Conservation (phyloP, 2,329 filamentous ascomycete species). For the Penicillium freii region DNA sequence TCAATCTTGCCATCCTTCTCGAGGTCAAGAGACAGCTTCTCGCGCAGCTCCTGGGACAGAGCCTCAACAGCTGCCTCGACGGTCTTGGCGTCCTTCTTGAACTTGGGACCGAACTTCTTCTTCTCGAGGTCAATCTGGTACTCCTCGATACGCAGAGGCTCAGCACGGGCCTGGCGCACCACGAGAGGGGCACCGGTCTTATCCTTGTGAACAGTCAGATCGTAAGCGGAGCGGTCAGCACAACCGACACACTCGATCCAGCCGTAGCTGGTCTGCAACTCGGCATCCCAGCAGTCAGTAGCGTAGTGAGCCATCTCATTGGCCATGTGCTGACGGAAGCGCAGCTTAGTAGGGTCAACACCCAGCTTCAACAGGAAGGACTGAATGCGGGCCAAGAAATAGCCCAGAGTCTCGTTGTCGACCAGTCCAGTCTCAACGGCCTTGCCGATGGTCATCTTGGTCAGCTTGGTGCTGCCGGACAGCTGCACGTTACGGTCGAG, state of each 20-base stretch:
- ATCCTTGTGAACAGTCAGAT: constrained; percentile 87
- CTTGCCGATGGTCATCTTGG: constrained; percentile 75
- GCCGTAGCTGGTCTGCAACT: constrained; percentile 84
- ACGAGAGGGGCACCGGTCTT: constrained; percentile 84
- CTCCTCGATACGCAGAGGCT: constrained; percentile 78
- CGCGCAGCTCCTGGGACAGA: constrained; percentile 75
- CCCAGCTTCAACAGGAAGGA: constrained; percentile 87
- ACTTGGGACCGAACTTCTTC: constrained; percentile 92
- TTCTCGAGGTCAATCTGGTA: constrained; percentile 86
- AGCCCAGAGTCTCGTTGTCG: constrained; percentile 96
- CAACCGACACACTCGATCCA: constrained; percentile 99
- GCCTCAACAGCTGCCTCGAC: constrained; percentile 76
- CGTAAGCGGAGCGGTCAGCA: constrained; percentile 92
- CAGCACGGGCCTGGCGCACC: constrained; percentile 76
- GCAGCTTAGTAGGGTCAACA: constrained; percentile 80
- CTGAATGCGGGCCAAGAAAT: constrained; percentile 93
- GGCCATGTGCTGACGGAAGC: constrained; percentile 96
- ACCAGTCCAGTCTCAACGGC: constrained; percentile 80
- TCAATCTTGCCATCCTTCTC: constrained; percentile 70
- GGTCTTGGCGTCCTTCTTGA: constrained; percentile 89
- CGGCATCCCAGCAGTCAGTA: constrained; percentile 95
- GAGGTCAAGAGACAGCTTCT: constrained; percentile 73
- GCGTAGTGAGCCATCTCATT: constrained; percentile 94
- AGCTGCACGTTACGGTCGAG: constrained; percentile 84
- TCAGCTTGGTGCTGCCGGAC: constrained; percentile 74